Evolutionary conservation across 345 rosid species (phyloP), one percentile per base, ranked within the genome.

Genomic region (Cardamine resedifolia): DNA sequence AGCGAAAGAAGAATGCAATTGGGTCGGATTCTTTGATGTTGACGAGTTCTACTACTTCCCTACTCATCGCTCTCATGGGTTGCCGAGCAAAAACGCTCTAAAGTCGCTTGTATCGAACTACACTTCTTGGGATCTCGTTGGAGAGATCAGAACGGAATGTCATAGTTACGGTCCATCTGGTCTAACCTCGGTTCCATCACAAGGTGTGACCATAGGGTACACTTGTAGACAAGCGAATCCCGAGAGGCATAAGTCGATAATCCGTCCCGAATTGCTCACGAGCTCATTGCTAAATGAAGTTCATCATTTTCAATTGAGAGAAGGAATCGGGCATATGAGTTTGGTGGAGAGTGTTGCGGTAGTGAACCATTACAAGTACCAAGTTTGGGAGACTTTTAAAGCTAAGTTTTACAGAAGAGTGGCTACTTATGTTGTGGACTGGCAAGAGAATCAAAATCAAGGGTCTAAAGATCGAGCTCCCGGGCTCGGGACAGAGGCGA

Each of bases 401-500:
- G 83, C 97, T 26, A 96, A 96, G 87, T 96, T 96, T 83, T 82
- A 78, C 26, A 83, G 97, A 75, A 87, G 99, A 72, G 99, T 88
- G 51, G 90, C 99, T 43, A 88, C 99, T 6, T 96, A 96, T 73
- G 99, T 96, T 34, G 87, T 85, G 19, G 92, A 96, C 63, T 96
- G 98, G 99, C 92, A 80, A 79, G 96, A 96, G 76, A 84, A 87
- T 58, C 90, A 87, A 68, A 96, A 92, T 64, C 77, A 84, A 63
- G 99, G 99, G 69, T 96, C 99, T 7, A 88, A 84, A 81, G 99
- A 92, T 75, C 81, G 98, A 65, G 99, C 96, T 2, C 99, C 98
- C 0, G 98, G 99, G 60, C 77, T 96, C 0, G 99, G 99, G 51
- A 96, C 99, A 0, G 89, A 82, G 77, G 90, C 98, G 26, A 81